Conservation (phyloP, 1,139 yeast species). For the Yamadazyma aaseri region DNA sequence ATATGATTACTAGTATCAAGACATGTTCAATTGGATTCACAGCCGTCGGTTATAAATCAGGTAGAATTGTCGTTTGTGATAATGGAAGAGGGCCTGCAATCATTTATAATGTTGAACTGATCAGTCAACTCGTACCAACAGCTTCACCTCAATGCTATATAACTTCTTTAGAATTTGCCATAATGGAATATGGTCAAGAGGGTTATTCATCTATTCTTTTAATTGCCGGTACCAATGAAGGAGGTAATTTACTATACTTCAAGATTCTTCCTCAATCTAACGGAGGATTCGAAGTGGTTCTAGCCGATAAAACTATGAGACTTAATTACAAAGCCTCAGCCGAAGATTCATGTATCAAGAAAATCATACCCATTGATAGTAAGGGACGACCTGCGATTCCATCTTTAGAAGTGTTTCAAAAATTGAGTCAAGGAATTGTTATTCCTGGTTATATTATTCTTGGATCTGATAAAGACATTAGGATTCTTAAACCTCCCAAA, state of each 20-base stretch:
- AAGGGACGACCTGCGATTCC: constrained; percentile 69
- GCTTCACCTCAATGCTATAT: constrained; percentile 37
- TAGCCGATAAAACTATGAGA: constrained; percentile 48
- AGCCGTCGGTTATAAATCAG: constrained; percentile 77
- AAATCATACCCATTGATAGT: constrained; percentile 59
- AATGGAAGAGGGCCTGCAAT: constrained; percentile 78
- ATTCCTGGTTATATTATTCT: constrained; percentile 64
- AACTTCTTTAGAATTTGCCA: constrained; percentile 70
- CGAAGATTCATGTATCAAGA: constrained; percentile 23
- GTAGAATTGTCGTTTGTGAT: constrained; percentile 74
- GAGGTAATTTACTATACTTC: constrained; percentile 65
- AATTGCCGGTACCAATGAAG: constrained; percentile 76
- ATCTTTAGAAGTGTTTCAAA: constrained; percentile 54
- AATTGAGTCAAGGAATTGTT: constrained; percentile 59
- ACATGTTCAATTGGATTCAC: constrained; percentile 83
- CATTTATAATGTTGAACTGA: constrained; percentile 52
- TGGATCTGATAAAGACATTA: constrained; percentile 59
- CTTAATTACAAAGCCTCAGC: constrained; percentile 41
- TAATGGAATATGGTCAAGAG: constrained; percentile 65
- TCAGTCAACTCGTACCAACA: constrained; percentile 41
- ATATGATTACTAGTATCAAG: constrained; percentile 56
- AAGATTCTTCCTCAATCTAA: constrained; percentile 64
- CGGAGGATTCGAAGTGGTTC: constrained; percentile 68
- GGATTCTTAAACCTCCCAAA: constrained; percentile 62
- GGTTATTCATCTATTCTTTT: constrained; percentile 69